These are phyloP conservation scores for Eucalyptus pauciflora DNA, from an alignment of 345 rosid species.

Conservation along the genomic window DNA sequence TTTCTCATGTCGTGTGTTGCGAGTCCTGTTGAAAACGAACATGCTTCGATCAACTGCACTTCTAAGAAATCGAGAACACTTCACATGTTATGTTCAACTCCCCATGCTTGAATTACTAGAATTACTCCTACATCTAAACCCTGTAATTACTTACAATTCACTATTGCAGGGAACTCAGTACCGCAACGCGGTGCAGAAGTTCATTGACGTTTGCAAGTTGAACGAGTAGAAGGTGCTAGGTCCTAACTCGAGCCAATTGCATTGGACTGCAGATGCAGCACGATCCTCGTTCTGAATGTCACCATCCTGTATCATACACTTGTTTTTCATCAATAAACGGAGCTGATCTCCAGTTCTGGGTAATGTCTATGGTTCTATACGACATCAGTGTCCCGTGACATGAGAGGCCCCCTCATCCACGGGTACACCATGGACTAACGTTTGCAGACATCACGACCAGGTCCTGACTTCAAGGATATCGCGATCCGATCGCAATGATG, in stretches of 20 bases:
- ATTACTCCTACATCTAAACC: background rate
- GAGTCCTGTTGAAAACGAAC: background rate
- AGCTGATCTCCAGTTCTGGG: background rate
- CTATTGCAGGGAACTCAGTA: conserved; percentile 76
- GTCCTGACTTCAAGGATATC: background rate
- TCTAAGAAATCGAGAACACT: background rate
- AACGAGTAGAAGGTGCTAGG: conserved; percentile 9
- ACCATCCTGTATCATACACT: background rate
- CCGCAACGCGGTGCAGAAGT: conserved; percentile 85
- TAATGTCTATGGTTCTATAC: background rate
- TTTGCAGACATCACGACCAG: background rate
- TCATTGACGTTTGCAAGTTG: conserved; percentile 73
- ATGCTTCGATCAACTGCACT: background rate
- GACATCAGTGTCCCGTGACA: background rate
- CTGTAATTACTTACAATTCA: background rate
- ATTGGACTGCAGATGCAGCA: background rate
- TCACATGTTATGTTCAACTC: background rate
- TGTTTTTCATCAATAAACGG: background rate
- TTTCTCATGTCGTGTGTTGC: background rate
- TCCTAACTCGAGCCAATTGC: background rate
- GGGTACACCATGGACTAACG: background rate
- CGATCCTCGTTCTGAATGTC: background rate
- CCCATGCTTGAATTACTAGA: background rate
- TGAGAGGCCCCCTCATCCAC: background rate
- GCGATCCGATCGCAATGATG: background rate